phyloP scores from a whole-genome alignment of 1,284 basidiomycete species.

The Xerocomus subilludens region DNA sequence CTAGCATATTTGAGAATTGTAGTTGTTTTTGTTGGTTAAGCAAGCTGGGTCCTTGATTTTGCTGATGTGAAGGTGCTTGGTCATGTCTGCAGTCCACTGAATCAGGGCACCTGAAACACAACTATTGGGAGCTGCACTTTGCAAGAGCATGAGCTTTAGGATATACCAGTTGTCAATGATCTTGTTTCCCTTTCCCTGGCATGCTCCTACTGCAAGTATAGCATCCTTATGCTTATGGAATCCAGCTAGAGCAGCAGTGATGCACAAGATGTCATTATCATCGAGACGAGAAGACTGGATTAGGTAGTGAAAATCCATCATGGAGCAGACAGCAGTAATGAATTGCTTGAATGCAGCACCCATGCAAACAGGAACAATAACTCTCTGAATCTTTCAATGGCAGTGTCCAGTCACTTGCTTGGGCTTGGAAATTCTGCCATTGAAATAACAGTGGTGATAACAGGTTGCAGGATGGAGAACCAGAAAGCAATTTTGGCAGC shows the following conservation, averaged over 20 bases:
- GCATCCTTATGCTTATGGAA: neutral
- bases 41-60: neutral
- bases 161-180: neutral
- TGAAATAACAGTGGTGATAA: conserved; percentile 23
- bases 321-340: no score
- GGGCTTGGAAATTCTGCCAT: conserved; percentile 16
- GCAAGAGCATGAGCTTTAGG: neutral
- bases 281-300: no score
- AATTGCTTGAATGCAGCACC: neutral
- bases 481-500: conserved; percentile 12
- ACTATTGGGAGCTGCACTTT: neutral
- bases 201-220: neutral
- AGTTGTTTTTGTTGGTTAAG: neutral
- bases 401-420: conserved; percentile 8
- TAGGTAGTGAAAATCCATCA: no score
- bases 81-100: neutral
- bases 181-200: neutral
- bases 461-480: conserved; percentile 17
- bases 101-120: no score
- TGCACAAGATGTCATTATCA: no score
- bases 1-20: neutral
- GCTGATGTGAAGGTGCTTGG: neutral
- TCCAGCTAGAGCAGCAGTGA: no score
- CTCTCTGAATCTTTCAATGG: neutral
- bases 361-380: neutral